A percentile compares a stretch with the other conserved stretches of the same genome.
phyloP scores from a whole-genome alignment of 345 rosid species.

The Excoecaria agallocha region DNA sequence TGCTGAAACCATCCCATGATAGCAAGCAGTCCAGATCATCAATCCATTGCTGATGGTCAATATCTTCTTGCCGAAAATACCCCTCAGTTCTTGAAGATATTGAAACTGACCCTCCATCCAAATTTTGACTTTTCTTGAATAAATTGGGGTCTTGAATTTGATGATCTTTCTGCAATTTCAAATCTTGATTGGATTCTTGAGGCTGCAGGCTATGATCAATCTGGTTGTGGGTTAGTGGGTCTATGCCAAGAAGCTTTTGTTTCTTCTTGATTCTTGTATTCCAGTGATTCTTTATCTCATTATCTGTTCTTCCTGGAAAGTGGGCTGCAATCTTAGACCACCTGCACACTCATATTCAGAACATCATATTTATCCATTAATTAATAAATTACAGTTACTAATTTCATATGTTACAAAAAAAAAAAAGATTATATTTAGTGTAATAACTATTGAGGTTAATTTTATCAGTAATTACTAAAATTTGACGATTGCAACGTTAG shows the following conservation, averaged over 20 bases:
- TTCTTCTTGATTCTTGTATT: constrained; percentile 27
- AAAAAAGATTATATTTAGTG: too few relatives aligned
- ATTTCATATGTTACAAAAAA: too few relatives aligned
- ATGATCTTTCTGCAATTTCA: too few relatives aligned
- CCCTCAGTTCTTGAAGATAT: constrained; percentile 14
- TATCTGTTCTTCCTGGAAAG: constrained; percentile 26
- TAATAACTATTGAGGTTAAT: too few relatives aligned
- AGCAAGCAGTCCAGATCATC: constrained; percentile 12
- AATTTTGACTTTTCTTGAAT: neutral
- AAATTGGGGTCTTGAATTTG: too few relatives aligned
- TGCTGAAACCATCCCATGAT: constrained; percentile 19
- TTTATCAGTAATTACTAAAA: too few relatives aligned
- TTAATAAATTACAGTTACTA: too few relatives aligned
- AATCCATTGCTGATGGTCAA: constrained; percentile 2
- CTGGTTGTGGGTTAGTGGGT: neutral
- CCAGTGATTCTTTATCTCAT: constrained; percentile 29
- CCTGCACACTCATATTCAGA: neutral
- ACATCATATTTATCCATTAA: too few relatives aligned
- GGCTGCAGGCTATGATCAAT: neutral
- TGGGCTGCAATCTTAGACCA: constrained; percentile 30
- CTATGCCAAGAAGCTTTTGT: constrained; percentile 10
- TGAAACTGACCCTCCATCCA: neutral
- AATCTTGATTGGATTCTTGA: neutral
- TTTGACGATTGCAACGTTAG: too few relatives aligned
- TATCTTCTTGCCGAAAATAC: neutral